Conservation (phyloP, 371 early-diverging fungal genomes). For the Funneliformis caledonium region DNA sequence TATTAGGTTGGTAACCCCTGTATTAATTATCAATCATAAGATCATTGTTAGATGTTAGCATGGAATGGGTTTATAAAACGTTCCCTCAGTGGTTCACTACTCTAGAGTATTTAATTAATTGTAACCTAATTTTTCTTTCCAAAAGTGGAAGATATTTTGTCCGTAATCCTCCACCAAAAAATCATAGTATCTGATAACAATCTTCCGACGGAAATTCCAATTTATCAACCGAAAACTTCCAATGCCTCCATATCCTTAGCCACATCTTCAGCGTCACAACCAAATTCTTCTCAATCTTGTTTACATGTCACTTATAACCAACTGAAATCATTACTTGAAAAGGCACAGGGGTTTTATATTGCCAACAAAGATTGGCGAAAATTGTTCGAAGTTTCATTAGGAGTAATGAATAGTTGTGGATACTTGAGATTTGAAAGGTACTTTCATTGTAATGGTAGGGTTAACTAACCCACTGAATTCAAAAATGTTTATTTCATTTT, state of each 20-base stretch:
- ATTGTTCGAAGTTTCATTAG: constrained; percentile 32
- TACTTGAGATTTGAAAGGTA: constrained; percentile 30
- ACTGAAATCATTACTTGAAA: constrained; percentile 21
- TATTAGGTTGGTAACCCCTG: constrained; percentile 19
- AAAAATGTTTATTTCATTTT: not conserved
- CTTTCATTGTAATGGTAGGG: not conserved
- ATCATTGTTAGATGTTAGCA: too few relatives aligned
- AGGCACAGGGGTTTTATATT: constrained; percentile 27
- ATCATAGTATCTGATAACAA: not conserved
- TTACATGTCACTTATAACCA: constrained; percentile 3
- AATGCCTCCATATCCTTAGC: not conserved
- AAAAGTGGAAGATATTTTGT: constrained; percentile 24
- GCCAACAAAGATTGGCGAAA: constrained; percentile 23
- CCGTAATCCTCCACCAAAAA: constrained; percentile 17
- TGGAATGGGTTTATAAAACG: too few relatives aligned
- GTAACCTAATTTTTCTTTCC: not conserved
- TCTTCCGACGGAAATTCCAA: not conserved
- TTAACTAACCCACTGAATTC: not conserved
- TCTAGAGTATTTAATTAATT: not conserved
- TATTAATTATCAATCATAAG: too few relatives aligned
- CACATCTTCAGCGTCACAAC: not conserved
- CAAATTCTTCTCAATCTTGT: not conserved
- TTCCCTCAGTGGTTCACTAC: too few relatives aligned
- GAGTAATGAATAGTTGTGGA: constrained; percentile 29
- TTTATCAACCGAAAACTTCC: not conserved